phyloP scores from a whole-genome alignment of 1,284 basidiomycete species.

The Schizopora paradoxa region DNA sequence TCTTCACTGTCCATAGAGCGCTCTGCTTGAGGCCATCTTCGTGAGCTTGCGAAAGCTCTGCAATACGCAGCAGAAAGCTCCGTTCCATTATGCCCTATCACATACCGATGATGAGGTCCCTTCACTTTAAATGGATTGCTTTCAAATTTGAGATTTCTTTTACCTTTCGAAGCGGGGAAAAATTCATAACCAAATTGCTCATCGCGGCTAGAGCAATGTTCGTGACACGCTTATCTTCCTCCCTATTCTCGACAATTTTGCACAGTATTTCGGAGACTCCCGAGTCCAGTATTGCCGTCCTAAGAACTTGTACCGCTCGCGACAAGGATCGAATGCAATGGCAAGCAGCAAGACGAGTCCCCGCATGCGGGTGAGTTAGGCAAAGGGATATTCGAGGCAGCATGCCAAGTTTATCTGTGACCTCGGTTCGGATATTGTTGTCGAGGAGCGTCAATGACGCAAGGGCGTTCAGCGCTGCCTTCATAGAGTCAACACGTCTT shows the following conservation, averaged over 20 bases:
- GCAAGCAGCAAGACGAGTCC: slow-evolving; percentile 79
- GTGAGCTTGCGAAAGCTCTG: slow-evolving; percentile 45
- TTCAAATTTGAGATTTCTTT: slow-evolving; percentile 24
- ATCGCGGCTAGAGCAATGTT: slow-evolving; percentile 70
- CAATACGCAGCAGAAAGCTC: slow-evolving; percentile 59
- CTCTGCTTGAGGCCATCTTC: slow-evolving; percentile 59
- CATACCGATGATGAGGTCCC: slow-evolving; percentile 2
- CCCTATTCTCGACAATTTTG: slow-evolving; percentile 44
- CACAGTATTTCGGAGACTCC: slow-evolving; percentile 72
- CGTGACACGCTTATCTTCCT: slow-evolving; percentile 68
- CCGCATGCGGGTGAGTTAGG: slow-evolving; percentile 57
- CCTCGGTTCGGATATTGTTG: slow-evolving; percentile 60
- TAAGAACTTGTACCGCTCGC: slow-evolving; percentile 69
- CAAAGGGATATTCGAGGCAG: slow-evolving; percentile 52
- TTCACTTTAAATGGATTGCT: slow-evolving; percentile 3
- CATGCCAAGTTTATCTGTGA: slow-evolving; percentile 52
- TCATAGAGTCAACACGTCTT: background rate
- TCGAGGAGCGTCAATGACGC: slow-evolving; percentile 66
- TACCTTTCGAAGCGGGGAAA: slow-evolving; percentile 73
- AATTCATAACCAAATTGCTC: slow-evolving; percentile 83
- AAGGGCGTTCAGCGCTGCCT: slow-evolving; percentile 68
- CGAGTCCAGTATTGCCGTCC: slow-evolving; percentile 79
- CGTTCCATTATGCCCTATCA: slow-evolving; percentile 54
- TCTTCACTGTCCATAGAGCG: slow-evolving; percentile 80
- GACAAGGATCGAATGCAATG: slow-evolving; percentile 80